Evolutionary conservation across 495 filamentous ascomycete genomes (phyloP).

Genomic region (Penicillium bovifimosum): DNA sequence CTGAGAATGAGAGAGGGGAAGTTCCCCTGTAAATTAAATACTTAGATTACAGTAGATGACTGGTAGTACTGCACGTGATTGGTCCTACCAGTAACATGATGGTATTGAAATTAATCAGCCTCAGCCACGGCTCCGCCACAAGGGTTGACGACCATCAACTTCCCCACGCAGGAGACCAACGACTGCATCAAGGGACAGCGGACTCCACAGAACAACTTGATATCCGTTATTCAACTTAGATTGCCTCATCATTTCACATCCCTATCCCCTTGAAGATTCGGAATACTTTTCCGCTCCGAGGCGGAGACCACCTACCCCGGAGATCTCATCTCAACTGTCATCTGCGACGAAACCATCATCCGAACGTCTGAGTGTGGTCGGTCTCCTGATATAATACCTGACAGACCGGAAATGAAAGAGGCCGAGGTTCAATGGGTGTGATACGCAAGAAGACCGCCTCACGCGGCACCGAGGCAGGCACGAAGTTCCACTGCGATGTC

Average conservation of each 20-base stretch:
- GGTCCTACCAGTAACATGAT: background rate
- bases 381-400: slow-evolving; percentile 31
- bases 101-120: background rate
- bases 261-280: background rate
- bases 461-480: slow-evolving; percentile 83
- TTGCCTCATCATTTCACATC: background rate
- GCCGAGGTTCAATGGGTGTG: slow-evolving; percentile 67
- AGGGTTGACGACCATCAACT: slow-evolving; percentile 5
- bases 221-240: background rate
- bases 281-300: slow-evolving; percentile 9
- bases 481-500: slow-evolving; percentile 93
- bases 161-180: background rate
- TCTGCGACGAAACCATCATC: slow-evolving; percentile 11
- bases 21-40: slow-evolving; percentile 8
- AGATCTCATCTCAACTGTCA: slow-evolving; percentile 14
- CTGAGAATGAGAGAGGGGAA: slow-evolving; percentile 12
- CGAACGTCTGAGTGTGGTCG: slow-evolving; percentile 24
- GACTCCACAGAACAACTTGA: background rate
- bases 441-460: slow-evolving; percentile 93
- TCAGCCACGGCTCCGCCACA: slow-evolving; percentile 10
- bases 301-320: slow-evolving; percentile 25
- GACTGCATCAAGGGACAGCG: background rate
- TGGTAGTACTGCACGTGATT: background rate
- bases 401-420: slow-evolving; percentile 40
- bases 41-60: background rate